phyloP scores from a whole-genome alignment of 148 eudicot species.

The Spergularia marina region DNA sequence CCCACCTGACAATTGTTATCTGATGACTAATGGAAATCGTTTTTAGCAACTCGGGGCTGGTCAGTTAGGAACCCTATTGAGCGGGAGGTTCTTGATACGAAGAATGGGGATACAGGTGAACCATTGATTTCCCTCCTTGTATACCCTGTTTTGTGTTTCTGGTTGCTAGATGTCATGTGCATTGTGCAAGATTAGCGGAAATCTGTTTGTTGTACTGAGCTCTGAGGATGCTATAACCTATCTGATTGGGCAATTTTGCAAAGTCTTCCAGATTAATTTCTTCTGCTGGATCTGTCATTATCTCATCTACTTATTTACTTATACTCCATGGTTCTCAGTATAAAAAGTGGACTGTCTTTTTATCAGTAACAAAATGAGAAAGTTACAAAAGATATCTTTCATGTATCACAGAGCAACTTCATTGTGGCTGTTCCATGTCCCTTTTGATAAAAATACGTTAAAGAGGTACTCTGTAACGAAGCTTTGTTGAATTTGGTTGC shows the following conservation, averaged over 20 bases:
- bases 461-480: too few relatives aligned
- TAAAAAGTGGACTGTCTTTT: too few relatives aligned
- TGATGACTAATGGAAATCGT: background rate
- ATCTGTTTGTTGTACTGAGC: background rate
- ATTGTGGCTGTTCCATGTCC: too few relatives aligned
- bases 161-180: background rate
- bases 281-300: background rate
- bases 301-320: background rate
- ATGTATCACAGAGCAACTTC: too few relatives aligned
- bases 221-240: background rate
- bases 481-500: too few relatives aligned
- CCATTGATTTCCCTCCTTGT: background rate
- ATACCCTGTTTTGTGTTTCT: slow-evolving; percentile 8
- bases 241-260: background rate
- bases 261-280: background rate
- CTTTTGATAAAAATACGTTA: too few relatives aligned
- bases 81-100: slow-evolving; percentile 11
- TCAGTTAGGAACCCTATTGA: background rate
- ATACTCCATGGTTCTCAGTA: background rate
- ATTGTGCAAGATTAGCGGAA: background rate
- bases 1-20: background rate
- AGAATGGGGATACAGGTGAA: slow-evolving; percentile 17
- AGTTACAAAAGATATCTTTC: too few relatives aligned
- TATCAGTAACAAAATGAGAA: too few relatives aligned
- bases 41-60: background rate